Conservation (phyloP, 148 eudicot genomes). For the Nepenthes gracilis region DNA sequence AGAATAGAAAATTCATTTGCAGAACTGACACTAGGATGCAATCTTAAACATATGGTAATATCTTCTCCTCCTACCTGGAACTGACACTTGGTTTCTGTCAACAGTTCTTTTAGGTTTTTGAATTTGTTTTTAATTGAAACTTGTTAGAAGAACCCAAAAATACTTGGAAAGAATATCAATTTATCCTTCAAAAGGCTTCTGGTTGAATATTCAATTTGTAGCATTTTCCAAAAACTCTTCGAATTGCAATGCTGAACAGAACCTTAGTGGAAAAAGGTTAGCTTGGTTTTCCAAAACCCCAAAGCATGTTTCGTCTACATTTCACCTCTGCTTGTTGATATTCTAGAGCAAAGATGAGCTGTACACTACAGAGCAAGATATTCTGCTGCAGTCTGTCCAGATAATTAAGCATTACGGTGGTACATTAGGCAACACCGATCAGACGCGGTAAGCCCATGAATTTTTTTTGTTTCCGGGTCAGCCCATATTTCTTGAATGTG, state of each 20-base stretch:
- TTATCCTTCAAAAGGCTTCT: no score
- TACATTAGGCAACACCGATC: conserved; percentile 32
- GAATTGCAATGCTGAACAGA: neutral
- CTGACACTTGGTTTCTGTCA: neutral
- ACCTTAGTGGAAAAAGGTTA: neutral
- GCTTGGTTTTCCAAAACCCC: neutral
- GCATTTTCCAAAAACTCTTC: no score
- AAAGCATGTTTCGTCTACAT: neutral
- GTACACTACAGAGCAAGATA: conserved; percentile 60
- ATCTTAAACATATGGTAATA: conserved; percentile 65
- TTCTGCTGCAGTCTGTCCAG: conserved; percentile 60
- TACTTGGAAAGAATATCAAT: no score
- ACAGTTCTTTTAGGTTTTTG: neutral
- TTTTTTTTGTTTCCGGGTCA: no score
- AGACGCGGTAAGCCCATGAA: neutral
- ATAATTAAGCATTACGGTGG: conserved; percentile 83
- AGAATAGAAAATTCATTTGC: conserved; percentile 58
- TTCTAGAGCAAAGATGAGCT: conserved; percentile 62
- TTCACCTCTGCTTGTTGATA: conserved; percentile 5
- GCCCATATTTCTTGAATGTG: no score
- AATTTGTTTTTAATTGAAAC: no score
- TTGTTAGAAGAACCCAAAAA: no score
- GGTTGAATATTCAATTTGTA: no score
- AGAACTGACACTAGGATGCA: conserved; percentile 92
- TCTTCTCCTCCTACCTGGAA: conserved; percentile 2